These are phyloP conservation scores for Zymoseptoria tritici DNA, from an alignment of 2,329 filamentous ascomycete species.

Conservation along the genomic window DNA sequence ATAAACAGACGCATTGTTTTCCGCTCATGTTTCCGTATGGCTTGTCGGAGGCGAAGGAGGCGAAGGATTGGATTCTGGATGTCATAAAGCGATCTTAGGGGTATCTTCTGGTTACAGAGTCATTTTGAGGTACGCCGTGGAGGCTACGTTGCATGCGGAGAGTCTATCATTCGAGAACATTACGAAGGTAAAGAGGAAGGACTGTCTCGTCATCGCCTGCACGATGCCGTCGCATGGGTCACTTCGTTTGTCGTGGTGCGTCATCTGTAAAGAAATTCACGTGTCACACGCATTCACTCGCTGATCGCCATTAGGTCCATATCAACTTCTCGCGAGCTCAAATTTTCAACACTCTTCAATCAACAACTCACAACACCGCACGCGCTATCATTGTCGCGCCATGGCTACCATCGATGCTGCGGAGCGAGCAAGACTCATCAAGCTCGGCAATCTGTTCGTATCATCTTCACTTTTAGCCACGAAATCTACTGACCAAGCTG, in stretches of 20 bases:
- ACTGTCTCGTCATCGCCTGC: background rate
- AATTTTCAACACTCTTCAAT: no score
- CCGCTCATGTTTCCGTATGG: slow-evolving; percentile 44
- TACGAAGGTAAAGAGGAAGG: background rate
- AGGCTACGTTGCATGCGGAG: no score
- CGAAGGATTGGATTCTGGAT: slow-evolving; percentile 40
- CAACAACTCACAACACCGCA: no score
- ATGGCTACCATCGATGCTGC: background rate
- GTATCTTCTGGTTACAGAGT: background rate
- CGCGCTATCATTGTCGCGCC: no score
- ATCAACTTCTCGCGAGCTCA: no score
- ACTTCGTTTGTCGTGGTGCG: no score
- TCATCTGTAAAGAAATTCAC: no score
- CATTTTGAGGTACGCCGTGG: no score
- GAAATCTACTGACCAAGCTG: background rate
- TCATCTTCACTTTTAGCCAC: background rate
- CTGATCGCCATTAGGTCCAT: no score
- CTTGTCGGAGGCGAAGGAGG: slow-evolving; percentile 41
- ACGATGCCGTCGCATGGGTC: no score
- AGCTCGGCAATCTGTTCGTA: background rate
- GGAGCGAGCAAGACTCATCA: background rate
- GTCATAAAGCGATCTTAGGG: slow-evolving; percentile 16
- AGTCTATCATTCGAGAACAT: no score
- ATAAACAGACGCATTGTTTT: slow-evolving; percentile 55
- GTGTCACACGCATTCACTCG: no score